Base-by-base conservation (phyloP, 2,329 filamentous ascomycete species). In the Cercospora sp. region DNA sequence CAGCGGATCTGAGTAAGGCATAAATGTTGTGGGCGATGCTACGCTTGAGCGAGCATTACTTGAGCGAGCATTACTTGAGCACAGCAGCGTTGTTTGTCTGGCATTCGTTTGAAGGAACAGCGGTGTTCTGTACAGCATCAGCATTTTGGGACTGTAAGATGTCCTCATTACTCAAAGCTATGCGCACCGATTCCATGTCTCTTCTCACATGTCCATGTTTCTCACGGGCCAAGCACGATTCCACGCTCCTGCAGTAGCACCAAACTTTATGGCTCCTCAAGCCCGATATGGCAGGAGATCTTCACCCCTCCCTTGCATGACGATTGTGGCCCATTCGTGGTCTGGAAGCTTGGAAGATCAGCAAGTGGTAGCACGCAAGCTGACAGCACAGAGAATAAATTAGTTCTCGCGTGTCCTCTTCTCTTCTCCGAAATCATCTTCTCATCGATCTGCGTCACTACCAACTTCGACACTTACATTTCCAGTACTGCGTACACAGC, bases 221-320 rank as follows among this genome's bases (percentile, higher is more conserved):
- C 55, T 59, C 55, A 34, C 55, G n/a, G 24, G 55, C 55, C 28
- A 59, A 59, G n/a, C 30, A 37, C 55, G 28, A 59, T 59, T 59
- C 32, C 55, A 37, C 61, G 26, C 34, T 64, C 62, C 62, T 64
- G 62, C 62, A 58, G 49, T 64, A 64, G 51, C 3, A 37, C n/a
- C 18, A 64, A 45, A 37, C 62, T 64, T 30, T 57, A 24, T 13
- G 9, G 12, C 18, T 24, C 24, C 51, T 49, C 21, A 9, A 9
- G 24, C 62, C 53, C 30, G 62, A 58, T 62, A 53, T 58, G 26
- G 34, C n/a, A 40, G 40, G 16, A 18, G 62, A 65, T 59, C 51
- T 59, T 65, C 51, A 16, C 53, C 51, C 51, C 62, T 59, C 51
- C 49, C 49, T 55, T 55, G 49, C 49, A 65, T 65, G 62, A 65